These are phyloP conservation scores for Colletotrichum higginsianum DNA, from an alignment of 2,329 filamentous ascomycete genomes.

Conservation along the genomic window DNA sequence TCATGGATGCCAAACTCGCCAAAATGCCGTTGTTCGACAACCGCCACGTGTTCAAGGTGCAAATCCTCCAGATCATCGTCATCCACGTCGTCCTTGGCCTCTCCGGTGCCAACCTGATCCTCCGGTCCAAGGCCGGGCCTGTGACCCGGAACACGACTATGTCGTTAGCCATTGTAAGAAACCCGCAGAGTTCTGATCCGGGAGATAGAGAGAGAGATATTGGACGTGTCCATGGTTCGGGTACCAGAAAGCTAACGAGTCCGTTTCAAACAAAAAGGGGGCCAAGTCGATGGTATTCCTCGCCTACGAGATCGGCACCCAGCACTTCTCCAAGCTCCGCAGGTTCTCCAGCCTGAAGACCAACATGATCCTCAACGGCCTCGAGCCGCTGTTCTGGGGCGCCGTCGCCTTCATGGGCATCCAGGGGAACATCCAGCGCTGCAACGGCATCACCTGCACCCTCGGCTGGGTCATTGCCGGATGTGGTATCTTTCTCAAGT, in stretches of 20 bases:
- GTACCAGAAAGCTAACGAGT: background rate
- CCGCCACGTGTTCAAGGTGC: conserved; percentile 18
- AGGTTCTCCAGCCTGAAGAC: conserved; percentile 46
- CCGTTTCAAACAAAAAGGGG: conserved; percentile 33
- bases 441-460: conserved; percentile 16
- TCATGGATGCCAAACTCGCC: background rate
- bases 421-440: conserved; percentile 24
- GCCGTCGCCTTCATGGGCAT: conserved; percentile 44
- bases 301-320: conserved; percentile 55
- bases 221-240: background rate
- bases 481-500: conserved; percentile 5
- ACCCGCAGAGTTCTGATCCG: background rate
- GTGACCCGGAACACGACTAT: conserved; percentile 22
- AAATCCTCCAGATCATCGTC: conserved; percentile 24
- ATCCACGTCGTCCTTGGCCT: conserved; percentile 25
- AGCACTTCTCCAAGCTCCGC: conserved; percentile 48
- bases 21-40: conserved; percentile 12
- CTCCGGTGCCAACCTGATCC: conserved; percentile 10
- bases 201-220: background rate
- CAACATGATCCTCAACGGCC: conserved; percentile 45
- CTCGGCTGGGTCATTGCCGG: conserved; percentile 28
- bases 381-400: conserved; percentile 48
- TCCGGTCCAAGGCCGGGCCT: background rate
- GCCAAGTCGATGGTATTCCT: conserved; percentile 57
- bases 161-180: conserved; percentile 31